Conservation (phyloP, 2,329 filamentous ascomycete genomes). For the Claviceps fusiformis region DNA sequence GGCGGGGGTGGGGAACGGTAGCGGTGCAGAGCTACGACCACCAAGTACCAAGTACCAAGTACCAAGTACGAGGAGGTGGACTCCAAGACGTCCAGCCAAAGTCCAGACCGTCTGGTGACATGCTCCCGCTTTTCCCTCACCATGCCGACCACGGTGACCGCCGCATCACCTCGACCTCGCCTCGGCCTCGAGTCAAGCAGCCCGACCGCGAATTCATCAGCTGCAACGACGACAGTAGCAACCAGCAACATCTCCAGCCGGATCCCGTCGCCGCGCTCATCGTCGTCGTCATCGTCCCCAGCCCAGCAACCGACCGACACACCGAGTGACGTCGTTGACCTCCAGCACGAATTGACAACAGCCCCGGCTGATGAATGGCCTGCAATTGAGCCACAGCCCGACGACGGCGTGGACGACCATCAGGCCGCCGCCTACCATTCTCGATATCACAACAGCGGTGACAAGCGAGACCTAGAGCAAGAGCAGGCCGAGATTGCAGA, state of each 20-base stretch:
- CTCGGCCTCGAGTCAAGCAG: not conserved
- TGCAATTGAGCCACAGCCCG: not conserved
- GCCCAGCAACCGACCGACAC: not conserved
- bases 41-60: no score
- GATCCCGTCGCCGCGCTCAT: not conserved
- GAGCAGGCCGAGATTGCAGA: not conserved
- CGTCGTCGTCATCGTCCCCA: no score
- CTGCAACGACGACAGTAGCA: not conserved
- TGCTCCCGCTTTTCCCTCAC: not conserved
- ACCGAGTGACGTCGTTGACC: slow-evolving; percentile 12
- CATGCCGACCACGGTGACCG: not conserved
- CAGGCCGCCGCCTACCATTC: not conserved
- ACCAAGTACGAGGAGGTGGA: not conserved
- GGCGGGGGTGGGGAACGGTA: no score
- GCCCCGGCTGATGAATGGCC: slow-evolving; percentile 2
- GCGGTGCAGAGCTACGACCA: no score
- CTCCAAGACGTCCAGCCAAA: no score
- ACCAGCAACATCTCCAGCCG: not conserved
- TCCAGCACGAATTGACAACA: slow-evolving; percentile 1
- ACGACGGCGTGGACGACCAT: not conserved
- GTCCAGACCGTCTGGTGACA: no score
- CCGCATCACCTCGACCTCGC: not conserved
- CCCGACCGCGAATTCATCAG: not conserved
- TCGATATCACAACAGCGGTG: not conserved
- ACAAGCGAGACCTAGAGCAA: not conserved